Conservation (phyloP, 345 rosid genomes). For the Firmiana major region DNA sequence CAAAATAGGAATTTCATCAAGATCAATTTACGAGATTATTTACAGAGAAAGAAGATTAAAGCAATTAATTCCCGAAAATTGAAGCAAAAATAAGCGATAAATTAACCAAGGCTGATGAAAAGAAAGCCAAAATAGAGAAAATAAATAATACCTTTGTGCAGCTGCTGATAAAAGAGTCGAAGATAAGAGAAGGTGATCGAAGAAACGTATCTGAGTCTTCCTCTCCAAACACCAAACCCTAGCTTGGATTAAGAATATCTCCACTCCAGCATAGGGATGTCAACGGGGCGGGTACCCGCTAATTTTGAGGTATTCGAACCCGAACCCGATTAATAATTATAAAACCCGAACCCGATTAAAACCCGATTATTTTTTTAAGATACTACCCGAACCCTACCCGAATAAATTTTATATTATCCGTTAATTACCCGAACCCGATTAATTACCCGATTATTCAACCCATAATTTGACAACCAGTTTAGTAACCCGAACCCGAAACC, state of each 20-base stretch:
- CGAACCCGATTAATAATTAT: no score
- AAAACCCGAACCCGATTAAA: no score
- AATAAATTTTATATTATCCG: no score
- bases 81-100: background rate
- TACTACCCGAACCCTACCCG: no score
- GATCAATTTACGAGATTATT: background rate
- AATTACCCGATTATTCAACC: no score
- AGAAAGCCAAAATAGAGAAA: background rate
- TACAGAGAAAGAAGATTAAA: background rate
- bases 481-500: no score
- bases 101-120: background rate
- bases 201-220: background rate
- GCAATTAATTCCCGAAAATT: background rate
- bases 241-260: background rate
- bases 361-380: no score
- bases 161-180: background rate
- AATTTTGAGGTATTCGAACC: no score
- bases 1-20: background rate
- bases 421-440: no score
- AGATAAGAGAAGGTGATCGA: background rate
- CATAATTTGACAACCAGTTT: no score
- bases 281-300: no score
- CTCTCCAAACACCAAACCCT: constrained; percentile 1
- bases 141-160: background rate
- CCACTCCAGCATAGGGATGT: background rate